These are phyloP conservation scores for Hsuehochloa calcarea DNA, from an alignment of 176 grass and related monocot genomes.

Conservation along the genomic window DNA sequence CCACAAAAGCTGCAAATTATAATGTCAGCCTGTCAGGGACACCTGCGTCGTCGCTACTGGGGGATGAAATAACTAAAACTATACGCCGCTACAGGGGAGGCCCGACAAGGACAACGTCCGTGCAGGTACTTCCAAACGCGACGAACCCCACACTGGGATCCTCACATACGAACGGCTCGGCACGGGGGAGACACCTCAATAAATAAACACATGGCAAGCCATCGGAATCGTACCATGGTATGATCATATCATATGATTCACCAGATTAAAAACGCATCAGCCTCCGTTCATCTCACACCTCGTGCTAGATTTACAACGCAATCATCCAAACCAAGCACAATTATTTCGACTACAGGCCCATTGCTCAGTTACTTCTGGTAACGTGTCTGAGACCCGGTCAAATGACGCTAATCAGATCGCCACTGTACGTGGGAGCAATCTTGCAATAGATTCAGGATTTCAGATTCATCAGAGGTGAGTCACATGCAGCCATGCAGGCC, in stretches of 20 bases:
- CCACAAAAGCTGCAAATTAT: background rate
- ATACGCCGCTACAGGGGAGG: background rate
- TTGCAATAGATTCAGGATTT: conserved; percentile 25
- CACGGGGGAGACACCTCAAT: conserved; percentile 36
- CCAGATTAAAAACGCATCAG: conserved; percentile 15
- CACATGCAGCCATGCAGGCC: conserved; percentile 38
- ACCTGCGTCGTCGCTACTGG: background rate
- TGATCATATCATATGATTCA: background rate
- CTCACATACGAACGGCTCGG: conserved; percentile 19
- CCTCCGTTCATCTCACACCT: background rate
- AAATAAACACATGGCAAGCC: conserved; percentile 40
- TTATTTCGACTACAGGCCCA: background rate
- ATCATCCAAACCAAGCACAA: background rate
- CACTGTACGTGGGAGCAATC: conserved; percentile 21
- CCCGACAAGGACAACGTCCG: conserved; percentile 34
- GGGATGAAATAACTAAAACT: background rate
- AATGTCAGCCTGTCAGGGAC: background rate
- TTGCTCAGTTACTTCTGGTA: background rate
- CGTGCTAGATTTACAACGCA: conserved; percentile 6
- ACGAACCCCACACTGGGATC: conserved; percentile 1
- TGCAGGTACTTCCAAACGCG: conserved; percentile 26
- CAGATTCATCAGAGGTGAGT: conserved; percentile 37
- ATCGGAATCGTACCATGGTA: background rate
- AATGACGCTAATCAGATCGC: conserved; percentile 6
- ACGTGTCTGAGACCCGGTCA: conserved; percentile 34